Base-by-base conservation (phyloP, 805 yeast genomes). In the Cyberlindnera sargentensis region DNA sequence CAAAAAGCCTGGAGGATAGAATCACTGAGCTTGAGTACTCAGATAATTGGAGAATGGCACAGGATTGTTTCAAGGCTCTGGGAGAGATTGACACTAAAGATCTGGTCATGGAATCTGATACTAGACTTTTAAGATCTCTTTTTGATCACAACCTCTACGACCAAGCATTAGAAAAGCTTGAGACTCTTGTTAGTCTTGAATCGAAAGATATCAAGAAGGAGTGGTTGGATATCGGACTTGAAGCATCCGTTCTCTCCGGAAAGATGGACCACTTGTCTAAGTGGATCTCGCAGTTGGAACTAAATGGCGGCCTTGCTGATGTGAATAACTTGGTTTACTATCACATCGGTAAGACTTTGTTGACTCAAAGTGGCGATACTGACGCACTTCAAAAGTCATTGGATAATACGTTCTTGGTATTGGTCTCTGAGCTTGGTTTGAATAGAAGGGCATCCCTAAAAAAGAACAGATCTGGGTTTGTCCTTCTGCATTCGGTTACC, bases 1-100 rank as follows among this genome's bases (percentile, higher is more conserved):
- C 83, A 0, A 76, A 78, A 34, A 77, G 79, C 49, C 64, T 88
- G 36, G 74, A 77, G n/a, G 90, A 89, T 47, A 85, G 87, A 57
- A 73, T 90, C 26, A 69, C 80, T 6, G 87, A 87, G 45, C 79
- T 91, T 42, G 93, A 88, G 52, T 89, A 85, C 51, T 81, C 86
- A 39, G 88, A 85, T 34, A 83, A 83, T 53, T 89, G 96, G 95
- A 72, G 79, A 34, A 73, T 87, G 53, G 95, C 96, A 0, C 84
- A 87, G 48, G 89, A 86, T 47, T 87, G 96, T 32, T 82, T 87
- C 52, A 81, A 80, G 37, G 85, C 82, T 0, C 62, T 84, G 37
- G 78, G 85, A 3, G 69, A 67, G 10, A 52, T 57, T 34, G 47
- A 62, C 23, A 5, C 44, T 37, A 42, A 73, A 58, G 53, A 64